Base-by-base conservation (phyloP, 2,329 filamentous ascomycete species). In the Sporothrix curviconia region DNA sequence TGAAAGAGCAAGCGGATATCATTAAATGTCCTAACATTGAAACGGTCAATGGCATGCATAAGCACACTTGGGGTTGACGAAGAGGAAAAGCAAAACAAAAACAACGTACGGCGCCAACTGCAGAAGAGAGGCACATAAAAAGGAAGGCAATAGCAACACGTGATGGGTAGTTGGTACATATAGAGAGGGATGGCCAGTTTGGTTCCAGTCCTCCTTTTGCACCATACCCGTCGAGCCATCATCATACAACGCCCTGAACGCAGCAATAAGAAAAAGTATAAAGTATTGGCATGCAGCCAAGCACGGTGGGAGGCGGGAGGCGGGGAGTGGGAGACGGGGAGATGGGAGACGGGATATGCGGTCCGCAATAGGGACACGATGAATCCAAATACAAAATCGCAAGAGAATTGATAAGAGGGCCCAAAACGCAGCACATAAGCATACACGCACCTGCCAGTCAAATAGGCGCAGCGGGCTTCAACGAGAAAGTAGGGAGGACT, bases 1-100 rank as follows among this genome's bases (percentile, higher is more conserved):
- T 61, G 59, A 61, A 61, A 64, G 62, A 63, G 55, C 44, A 56
- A 49, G 39, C 63, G 65, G 66, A 69, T 67, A 69, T 68, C 65
- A 68, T 67, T 66, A 68, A 67, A 66, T 63, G 60, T 63, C 66
- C 44, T 65, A 64, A 66, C 61, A 57, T 61, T 53, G 61, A 64
- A 60, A 43, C 40, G n/a, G n/a, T n/a, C n/a, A 47, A 43, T 32
- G 30, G 34, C 46, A 19, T 44, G 28, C 24, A 19, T 40, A 36
- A 42, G 50, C 34, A 28, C 47, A 51, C 47, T 51, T 7, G 34
- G 34, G 25, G 39, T 19, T 39, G 25, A 34, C 34, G 30, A 32
- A 36, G 19, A 53, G 51, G 39, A 40, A 43, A 7, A 42, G 39
- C 6, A 40, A 28, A 50, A 36, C 11, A 32, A 44, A 7, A 55